These are phyloP conservation scores for Trifolium subterraneum DNA, from an alignment of 306 rosid species.

Conservation along the genomic window DNA sequence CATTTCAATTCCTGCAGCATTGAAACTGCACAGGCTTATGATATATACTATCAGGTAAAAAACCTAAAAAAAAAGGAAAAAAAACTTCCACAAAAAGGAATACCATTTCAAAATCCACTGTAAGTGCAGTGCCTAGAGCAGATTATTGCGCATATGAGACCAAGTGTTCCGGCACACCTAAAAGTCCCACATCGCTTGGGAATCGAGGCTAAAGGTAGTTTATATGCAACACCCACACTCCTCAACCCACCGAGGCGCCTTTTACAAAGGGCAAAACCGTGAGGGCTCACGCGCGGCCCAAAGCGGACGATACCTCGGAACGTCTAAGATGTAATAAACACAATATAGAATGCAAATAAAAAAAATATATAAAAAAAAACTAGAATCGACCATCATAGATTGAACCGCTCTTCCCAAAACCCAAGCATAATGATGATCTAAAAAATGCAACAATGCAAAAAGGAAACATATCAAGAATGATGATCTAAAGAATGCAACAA, in stretches of 20 bases:
- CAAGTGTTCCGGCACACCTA: neutral
- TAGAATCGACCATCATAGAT: neutral
- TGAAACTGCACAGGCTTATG: constrained; percentile 51
- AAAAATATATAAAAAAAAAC: neutral
- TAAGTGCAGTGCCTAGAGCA: constrained; percentile 6
- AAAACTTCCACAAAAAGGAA: constrained; percentile 21
- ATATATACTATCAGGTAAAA: constrained; percentile 42
- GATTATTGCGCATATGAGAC: constrained; percentile 30
- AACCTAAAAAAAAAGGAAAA: neutral
- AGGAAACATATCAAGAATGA: too few relatives aligned
- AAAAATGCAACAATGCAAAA: too few relatives aligned
- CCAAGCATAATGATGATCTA: constrained; percentile 20
- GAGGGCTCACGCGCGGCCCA: too few relatives aligned
- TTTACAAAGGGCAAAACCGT: too few relatives aligned
- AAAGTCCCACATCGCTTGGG: too few relatives aligned
- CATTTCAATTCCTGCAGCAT: constrained; percentile 57
- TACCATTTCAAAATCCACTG: constrained; percentile 5
- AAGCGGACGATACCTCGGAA: too few relatives aligned
- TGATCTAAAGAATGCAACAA: too few relatives aligned
- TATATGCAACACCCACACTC: too few relatives aligned
- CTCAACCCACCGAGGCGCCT: too few relatives aligned
- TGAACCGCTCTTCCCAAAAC: constrained; percentile 12
- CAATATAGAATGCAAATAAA: neutral
- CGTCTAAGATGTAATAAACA: constrained; percentile 26
- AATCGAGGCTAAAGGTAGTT: too few relatives aligned